These are phyloP conservation scores for Dendrobium chrysotoxum DNA, from an alignment of 106 monocot species.

Conservation along the genomic window DNA sequence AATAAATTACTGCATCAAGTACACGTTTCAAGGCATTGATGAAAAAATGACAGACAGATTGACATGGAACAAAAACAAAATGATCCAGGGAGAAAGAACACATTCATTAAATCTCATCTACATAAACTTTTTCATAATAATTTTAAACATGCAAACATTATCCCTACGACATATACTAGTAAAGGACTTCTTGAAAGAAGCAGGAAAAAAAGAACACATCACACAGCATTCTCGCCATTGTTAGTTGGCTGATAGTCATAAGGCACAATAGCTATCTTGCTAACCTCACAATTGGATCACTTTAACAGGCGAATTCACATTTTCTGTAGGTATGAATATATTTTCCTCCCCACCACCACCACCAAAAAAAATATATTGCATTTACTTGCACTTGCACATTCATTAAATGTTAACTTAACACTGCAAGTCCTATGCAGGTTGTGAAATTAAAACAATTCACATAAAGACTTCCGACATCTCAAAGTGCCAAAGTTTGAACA, in stretches of 20 bases:
- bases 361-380: background rate
- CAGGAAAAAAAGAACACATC: background rate
- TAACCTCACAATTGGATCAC: background rate
- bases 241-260: background rate
- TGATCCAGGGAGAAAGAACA: background rate
- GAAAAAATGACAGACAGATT: background rate
- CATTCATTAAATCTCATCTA: background rate
- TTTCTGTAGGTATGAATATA: no score
- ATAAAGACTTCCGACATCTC: background rate
- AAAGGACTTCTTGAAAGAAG: background rate
- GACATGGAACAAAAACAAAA: background rate
- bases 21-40: background rate
- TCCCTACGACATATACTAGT: background rate
- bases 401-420: background rate
- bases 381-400: background rate
- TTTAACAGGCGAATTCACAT: background rate
- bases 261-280: background rate
- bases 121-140: background rate
- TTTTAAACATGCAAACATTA: background rate
- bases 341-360: no score
- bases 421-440: background rate
- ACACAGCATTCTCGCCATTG: background rate
- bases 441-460: background rate
- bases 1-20: background rate
- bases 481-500: background rate